Percentiles rank a stretch among this genome's conserved stretches.
Conservation (phyloP, 352 stramenopile genomes). For the Phytophthora ohioensis region DNA sequence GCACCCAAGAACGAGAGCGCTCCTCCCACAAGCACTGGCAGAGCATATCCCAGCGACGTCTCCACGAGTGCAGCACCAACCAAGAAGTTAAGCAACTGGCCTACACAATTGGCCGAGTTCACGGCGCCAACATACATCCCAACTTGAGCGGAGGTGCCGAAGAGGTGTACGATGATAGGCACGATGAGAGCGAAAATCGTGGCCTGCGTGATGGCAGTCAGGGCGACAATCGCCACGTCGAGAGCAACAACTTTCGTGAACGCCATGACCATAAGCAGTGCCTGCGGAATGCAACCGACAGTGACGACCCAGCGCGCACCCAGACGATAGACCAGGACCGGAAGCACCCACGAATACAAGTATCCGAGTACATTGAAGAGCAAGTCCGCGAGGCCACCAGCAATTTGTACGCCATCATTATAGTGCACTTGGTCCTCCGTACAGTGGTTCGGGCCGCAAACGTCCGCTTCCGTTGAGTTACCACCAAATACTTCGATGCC, state of each 20-base stretch:
- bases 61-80: constrained; percentile 65
- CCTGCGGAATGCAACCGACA: constrained; percentile 53
- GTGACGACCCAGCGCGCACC: constrained; percentile 55
- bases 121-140: constrained; percentile 80
- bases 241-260: constrained; percentile 52
- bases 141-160: constrained; percentile 58
- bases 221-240: constrained; percentile 58
- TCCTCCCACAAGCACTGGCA: constrained; percentile 76
- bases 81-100: constrained; percentile 79
- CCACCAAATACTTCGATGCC: constrained; percentile 64
- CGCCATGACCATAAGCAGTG: constrained; percentile 61
- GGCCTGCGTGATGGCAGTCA: constrained; percentile 59
- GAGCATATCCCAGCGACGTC: constrained; percentile 64
- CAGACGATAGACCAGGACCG: constrained; percentile 51
- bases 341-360: constrained; percentile 58
- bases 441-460: constrained; percentile 44
- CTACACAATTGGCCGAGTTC: constrained; percentile 79
- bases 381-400: constrained; percentile 54
- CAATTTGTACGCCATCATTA: constrained; percentile 65
- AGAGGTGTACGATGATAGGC: constrained; percentile 72
- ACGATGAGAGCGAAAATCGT: constrained; percentile 78
- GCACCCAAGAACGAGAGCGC: constrained; percentile 67
- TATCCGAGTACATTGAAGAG: constrained; percentile 67
- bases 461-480: constrained; percentile 53
- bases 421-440: constrained; percentile 47